phyloP scores from a whole-genome alignment of 2,329 filamentous ascomycete genomes.

The Daldinia sp. region DNA sequence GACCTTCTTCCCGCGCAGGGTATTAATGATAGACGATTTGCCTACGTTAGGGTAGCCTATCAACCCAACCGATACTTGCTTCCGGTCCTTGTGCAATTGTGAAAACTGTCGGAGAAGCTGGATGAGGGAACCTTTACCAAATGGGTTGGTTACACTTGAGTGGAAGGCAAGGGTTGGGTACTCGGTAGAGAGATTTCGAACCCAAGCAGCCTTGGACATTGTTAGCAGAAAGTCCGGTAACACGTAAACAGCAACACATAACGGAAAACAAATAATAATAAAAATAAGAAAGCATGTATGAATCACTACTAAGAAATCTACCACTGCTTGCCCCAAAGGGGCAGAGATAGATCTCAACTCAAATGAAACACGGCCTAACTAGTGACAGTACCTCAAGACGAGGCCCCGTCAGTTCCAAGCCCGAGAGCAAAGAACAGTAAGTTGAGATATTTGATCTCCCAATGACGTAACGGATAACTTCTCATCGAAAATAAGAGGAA shows the following conservation, averaged over 20 bases:
- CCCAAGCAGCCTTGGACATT: constrained; percentile 82
- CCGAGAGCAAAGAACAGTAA: constrained; percentile 73
- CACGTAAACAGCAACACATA: constrained; percentile 31
- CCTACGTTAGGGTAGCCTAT: constrained; percentile 91
- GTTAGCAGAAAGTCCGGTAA: constrained; percentile 43
- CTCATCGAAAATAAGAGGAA: constrained; percentile 73
- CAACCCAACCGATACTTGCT: constrained; percentile 92
- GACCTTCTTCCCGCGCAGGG: constrained; percentile 91
- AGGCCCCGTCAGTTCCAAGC: constrained; percentile 73
- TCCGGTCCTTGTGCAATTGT: constrained; percentile 84
- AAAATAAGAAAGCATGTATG: constrained; percentile 72
- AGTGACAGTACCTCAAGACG: constrained; percentile 89
- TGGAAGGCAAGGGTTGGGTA: constrained; percentile 96
- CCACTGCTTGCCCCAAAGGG: constrained; percentile 68
- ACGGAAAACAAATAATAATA: constrained; percentile 41
- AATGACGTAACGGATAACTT: constrained; percentile 98
- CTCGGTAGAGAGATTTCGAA: constrained; percentile 85
- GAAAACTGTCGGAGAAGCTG: constrained; percentile 93
- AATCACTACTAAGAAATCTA: constrained; percentile 98
- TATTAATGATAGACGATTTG: constrained; percentile 98
- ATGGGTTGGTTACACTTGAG: constrained; percentile 92
- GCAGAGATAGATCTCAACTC: constrained; percentile 93
- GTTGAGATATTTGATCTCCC: constrained; percentile 84
- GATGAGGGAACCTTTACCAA: constrained; percentile 94
- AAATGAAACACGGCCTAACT: constrained; percentile 83